These are phyloP conservation scores for Pyronema omphalodes DNA, from an alignment of 495 filamentous ascomycete genomes.

Conservation along the genomic window DNA sequence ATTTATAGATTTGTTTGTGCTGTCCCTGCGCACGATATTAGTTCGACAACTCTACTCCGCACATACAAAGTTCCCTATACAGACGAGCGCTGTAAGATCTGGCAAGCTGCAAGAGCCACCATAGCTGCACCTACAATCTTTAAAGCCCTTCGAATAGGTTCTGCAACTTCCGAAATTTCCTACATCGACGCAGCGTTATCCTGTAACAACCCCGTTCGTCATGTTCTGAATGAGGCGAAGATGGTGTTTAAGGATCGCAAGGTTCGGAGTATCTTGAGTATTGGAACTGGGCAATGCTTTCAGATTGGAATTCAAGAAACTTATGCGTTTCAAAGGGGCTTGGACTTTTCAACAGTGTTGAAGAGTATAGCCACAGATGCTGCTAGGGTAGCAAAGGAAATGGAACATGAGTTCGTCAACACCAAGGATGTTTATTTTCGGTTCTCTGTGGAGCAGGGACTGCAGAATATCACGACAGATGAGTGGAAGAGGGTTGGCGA, in stretches of 20 bases:
- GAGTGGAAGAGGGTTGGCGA: slow-evolving; percentile 27
- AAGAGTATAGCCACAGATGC: slow-evolving; percentile 15
- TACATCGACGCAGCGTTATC: slow-evolving; percentile 23
- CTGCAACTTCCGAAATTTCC: slow-evolving; percentile 5
- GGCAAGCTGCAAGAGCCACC: slow-evolving; percentile 29
- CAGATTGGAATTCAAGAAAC: slow-evolving; percentile 10
- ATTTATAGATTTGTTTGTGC: slow-evolving; percentile 11
- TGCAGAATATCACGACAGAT: slow-evolving; percentile 29
- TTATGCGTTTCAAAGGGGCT: background rate
- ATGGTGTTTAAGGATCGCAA: background rate
- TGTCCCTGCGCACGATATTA: slow-evolving; percentile 2
- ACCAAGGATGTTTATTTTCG: slow-evolving; percentile 5
- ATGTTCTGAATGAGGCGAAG: slow-evolving; percentile 18
- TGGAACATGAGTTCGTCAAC: background rate
- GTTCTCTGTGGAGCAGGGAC: slow-evolving; percentile 24
- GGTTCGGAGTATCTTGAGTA: slow-evolving; percentile 18
- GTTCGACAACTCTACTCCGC: slow-evolving; percentile 6
- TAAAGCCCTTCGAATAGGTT: slow-evolving; percentile 23
- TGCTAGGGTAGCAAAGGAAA: slow-evolving; percentile 4
- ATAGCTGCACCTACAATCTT: slow-evolving; percentile 29
- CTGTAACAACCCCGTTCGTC: slow-evolving; percentile 23
- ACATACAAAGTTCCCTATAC: slow-evolving; percentile 7
- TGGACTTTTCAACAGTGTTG: slow-evolving; percentile 12
- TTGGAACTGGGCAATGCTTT: slow-evolving; percentile 18
- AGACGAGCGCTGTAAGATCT: slow-evolving; percentile 21